Conservation (phyloP, 2,329 filamentous ascomycete species). For the Alternaria sp. region DNA sequence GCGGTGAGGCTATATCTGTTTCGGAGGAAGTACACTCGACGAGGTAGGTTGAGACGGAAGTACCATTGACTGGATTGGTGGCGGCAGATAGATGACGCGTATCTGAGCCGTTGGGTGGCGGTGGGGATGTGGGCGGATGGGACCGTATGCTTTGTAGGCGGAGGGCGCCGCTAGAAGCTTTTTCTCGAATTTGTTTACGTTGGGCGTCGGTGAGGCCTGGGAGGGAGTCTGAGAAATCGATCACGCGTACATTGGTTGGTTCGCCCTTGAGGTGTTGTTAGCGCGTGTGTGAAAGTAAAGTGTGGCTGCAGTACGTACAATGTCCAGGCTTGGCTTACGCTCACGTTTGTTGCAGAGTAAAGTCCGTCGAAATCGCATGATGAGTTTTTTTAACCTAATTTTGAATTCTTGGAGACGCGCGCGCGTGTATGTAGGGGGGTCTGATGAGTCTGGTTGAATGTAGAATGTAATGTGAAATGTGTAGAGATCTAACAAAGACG, state of each 20-base stretch:
- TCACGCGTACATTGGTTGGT: slow-evolving; percentile 42
- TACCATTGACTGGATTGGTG: background rate
- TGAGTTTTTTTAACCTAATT: background rate
- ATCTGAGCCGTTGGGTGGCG: slow-evolving; percentile 24
- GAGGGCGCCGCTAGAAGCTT: slow-evolving; percentile 42
- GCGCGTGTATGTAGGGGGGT: background rate
- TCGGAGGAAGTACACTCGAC: background rate
- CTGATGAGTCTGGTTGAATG: background rate
- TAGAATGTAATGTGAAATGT: background rate
- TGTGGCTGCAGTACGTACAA: background rate
- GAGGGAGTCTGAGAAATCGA: slow-evolving; percentile 41
- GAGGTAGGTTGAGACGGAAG: slow-evolving; percentile 3
- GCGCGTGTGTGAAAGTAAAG: background rate
- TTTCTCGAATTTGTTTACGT: slow-evolving; percentile 41
- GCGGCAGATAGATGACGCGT: slow-evolving; percentile 16
- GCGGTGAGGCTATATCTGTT: background rate
- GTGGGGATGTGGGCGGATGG: slow-evolving; percentile 24
- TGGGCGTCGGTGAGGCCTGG: slow-evolving; percentile 43
- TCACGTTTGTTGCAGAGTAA: background rate
- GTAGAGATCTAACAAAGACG: background rate
- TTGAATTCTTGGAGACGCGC: background rate
- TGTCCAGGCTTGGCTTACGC: background rate
- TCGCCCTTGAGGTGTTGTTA: slow-evolving; percentile 30
- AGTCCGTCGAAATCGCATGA: background rate
- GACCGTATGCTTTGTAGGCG: slow-evolving; percentile 36